Base-by-base conservation (phyloP, 1,284 basidiomycete species). In the Porodaedalea pini region DNA sequence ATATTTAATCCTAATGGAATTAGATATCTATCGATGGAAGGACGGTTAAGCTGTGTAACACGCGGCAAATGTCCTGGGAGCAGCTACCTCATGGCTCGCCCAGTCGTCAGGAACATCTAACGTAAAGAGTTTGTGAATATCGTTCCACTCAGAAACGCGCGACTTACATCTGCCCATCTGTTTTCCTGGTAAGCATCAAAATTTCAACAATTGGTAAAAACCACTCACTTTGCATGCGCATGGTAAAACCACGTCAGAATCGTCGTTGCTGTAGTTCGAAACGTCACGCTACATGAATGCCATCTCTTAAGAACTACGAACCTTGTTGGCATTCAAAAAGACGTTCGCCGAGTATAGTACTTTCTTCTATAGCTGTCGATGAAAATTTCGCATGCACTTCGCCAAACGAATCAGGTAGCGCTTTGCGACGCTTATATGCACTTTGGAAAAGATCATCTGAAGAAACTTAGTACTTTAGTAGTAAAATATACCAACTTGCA, bases 211-310 rank as follows among this genome's bases (percentile, higher is more conserved):
- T 21, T 8, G 17, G 17, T 31, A 32, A 8, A 29, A 34, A 34
- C 11, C 1, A 61, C 73, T 57, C 62, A 84, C 85, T 79, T 83
- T 48, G 83, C 84, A 66, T 88, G 81, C 48, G 79, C 81, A 78
- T 85, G 86, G 63, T 86, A 87, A 69, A 85, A 88, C 80, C 85
- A 86, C 10, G 78, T 78, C 47, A 88, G 70, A 43, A 88, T 74
- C 19, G 85, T 74, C 52, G 78, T 75, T 13, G 85, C 87, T 88
- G 51, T 11, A 51, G 51, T 34, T 57, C 56, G 23, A 54, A n/a
- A n/a, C n/a, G n/a, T n/a, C n/a, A n/a, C n/a, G 41, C 17, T 36
- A 39, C 19, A 32, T 23, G 5, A 13, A 23, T 50, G 25, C 17
- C 54, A 21, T 29, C 31, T 29, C 17, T 41, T 3, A 8, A 54